A percentile compares a stretch with the other conserved stretches of the same genome.
Conservation (phyloP, 2,329 filamentous ascomycete species). For the Salinomyces thailandicus region DNA sequence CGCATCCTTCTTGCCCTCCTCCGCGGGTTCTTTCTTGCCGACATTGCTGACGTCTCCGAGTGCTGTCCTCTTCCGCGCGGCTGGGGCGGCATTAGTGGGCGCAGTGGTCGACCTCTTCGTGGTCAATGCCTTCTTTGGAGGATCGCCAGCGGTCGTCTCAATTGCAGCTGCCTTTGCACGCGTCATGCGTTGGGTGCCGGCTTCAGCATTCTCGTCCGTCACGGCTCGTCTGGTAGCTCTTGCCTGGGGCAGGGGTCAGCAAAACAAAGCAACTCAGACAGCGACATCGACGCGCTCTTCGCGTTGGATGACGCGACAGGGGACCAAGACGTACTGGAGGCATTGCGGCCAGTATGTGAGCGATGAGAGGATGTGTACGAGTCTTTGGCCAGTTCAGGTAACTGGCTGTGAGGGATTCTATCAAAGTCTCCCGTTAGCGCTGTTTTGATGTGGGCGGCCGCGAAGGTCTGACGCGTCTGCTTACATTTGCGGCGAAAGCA, state of each 20-base stretch:
- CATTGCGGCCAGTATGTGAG: conserved; percentile 19
- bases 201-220: conserved; percentile 89
- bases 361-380: too few relatives aligned
- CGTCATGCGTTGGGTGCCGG: conserved; percentile 68
- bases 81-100: conserved; percentile 36
- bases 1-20: conserved; percentile 39
- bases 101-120: conserved; percentile 35
- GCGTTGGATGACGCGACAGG: not conserved
- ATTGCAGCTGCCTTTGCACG: conserved; percentile 79
- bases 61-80: conserved; percentile 59
- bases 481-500: conserved; percentile 3
- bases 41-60: conserved; percentile 95
- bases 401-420: too few relatives aligned
- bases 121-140: conserved; percentile 35
- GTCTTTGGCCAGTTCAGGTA: too few relatives aligned
- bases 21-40: conserved; percentile 57
- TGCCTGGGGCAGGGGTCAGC: conserved; percentile 45
- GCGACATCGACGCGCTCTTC: not conserved
- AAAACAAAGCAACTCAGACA: conserved; percentile 13
- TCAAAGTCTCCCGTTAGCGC: conserved; percentile 19
- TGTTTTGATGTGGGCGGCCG: conserved; percentile 9
- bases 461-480: conserved; percentile 9
- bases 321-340: conserved; percentile 25
- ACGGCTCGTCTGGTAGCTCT: conserved; percentile 65
- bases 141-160: conserved; percentile 47